A percentile compares a stretch with the other conserved stretches of the same genome.
phyloP scores from a whole-genome alignment of 225 moss, liverwort and hornwort genomes.

The Physcomitrium patens region DNA sequence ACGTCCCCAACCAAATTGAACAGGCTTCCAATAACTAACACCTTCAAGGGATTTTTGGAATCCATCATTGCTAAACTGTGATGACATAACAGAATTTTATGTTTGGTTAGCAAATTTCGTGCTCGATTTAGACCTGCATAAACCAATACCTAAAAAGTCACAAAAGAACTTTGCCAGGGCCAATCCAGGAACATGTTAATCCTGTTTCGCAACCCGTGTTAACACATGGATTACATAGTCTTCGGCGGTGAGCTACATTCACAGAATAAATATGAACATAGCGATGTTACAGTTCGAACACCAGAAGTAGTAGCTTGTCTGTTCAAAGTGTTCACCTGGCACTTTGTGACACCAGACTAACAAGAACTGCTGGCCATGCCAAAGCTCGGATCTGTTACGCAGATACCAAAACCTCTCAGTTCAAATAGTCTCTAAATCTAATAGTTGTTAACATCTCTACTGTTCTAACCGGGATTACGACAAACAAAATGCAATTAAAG shows the following conservation, averaged over 20 bases:
- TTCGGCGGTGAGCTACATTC: neutral
- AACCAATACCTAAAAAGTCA: neutral
- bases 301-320: neutral
- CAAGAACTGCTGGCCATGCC: conserved; percentile 90
- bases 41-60: conserved; percentile 71
- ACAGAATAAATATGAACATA: neutral
- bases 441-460: neutral
- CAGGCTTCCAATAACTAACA: conserved; percentile 73
- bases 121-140: neutral
- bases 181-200: no score
- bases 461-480: neutral
- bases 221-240: neutral
- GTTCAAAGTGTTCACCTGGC: conserved; percentile 52
- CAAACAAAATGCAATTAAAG: neutral
- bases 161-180: no score
- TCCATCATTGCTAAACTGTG: conserved; percentile 92
- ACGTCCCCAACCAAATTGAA: conserved; percentile 81
- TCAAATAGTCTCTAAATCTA: neutral
- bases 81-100: conserved; percentile 8
- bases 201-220: neutral
- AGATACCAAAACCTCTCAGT: conserved; percentile 11
- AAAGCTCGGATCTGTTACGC: conserved; percentile 68
- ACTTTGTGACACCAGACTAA: conserved; percentile 87
- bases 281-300: neutral
- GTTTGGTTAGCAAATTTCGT: neutral